Evolutionary conservation across 73 alveolate genomes (phyloP).

Genomic region (Effrenium voratum): DNA sequence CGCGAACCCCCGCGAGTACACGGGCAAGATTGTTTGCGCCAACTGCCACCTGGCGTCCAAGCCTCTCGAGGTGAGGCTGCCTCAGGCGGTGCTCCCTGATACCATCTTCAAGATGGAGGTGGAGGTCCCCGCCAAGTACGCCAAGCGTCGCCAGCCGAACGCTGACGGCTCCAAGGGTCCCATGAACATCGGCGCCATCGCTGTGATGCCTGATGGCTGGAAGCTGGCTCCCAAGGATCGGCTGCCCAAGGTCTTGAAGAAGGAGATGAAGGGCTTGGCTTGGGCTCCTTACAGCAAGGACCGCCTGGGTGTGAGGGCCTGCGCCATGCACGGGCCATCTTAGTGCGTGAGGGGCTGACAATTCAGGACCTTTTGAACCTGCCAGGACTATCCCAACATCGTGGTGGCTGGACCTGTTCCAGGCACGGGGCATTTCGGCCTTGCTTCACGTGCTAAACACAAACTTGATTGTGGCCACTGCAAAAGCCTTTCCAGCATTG

Average conservation of each 20-base stretch:
- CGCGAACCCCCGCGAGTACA: conserved; percentile 89
- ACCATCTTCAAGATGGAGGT: conserved; percentile 89
- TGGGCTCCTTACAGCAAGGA: conserved; percentile 93
- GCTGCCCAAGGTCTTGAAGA: conserved; percentile 86
- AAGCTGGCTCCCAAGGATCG: conserved; percentile 94
- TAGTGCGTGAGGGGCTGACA: too few species aligned
- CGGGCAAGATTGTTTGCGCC: conserved; percentile 83
- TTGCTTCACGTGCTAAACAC: too few species aligned
- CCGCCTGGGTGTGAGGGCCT: too few species aligned
- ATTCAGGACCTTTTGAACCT: too few species aligned
- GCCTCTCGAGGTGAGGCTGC: conserved; percentile 82
- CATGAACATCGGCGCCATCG: conserved; percentile 90
- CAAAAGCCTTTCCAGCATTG: too few species aligned
- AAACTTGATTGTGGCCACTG: too few species aligned
- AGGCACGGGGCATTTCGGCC: too few species aligned
- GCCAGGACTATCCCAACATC: conserved; percentile 79
- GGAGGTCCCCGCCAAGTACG: conserved; percentile 92
- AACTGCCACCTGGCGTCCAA: conserved; percentile 87
- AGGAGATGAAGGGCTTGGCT: conserved; percentile 94
- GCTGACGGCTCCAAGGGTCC: conserved; percentile 92
- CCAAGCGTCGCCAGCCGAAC: conserved; percentile 87
- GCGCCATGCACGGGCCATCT: too few species aligned
- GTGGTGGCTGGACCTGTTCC: conserved; percentile 77
- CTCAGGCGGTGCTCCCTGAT: conserved; percentile 90
- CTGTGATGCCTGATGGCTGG: conserved; percentile 94